phyloP scores from a whole-genome alignment of 805 yeast species.

The Scheffersomyces amazonensis region DNA sequence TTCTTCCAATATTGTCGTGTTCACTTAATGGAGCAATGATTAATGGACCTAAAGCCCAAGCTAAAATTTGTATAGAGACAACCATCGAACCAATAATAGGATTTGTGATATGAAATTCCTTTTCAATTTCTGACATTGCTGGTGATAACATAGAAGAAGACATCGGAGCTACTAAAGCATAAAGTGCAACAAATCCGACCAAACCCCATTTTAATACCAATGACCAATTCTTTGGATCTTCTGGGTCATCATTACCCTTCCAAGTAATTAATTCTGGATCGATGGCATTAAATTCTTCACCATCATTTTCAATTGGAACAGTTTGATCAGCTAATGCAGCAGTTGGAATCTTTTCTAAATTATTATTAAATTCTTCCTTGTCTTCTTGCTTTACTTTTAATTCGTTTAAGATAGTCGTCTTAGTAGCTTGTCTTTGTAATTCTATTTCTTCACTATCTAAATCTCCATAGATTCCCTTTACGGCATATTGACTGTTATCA shows the following conservation, averaged over 20 bases:
- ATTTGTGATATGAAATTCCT: slow-evolving; percentile 26
- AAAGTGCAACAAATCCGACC: slow-evolving; percentile 27
- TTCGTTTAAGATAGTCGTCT: slow-evolving; percentile 26
- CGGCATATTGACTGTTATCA: slow-evolving; percentile 13
- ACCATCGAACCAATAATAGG: slow-evolving; percentile 24
- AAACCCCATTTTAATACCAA: slow-evolving; percentile 16
- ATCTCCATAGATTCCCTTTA: slow-evolving; percentile 31
- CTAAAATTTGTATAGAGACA: slow-evolving; percentile 34
- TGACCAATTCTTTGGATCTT: slow-evolving; percentile 36
- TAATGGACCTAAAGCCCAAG: slow-evolving; percentile 41
- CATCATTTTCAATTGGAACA: slow-evolving; percentile 25
- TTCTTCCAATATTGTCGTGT: slow-evolving; percentile 33
- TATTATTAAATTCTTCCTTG: slow-evolving; percentile 7
- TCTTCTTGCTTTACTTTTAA: slow-evolving; percentile 16
- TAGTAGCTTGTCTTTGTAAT: slow-evolving; percentile 27
- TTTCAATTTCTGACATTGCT: slow-evolving; percentile 25
- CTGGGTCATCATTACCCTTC: slow-evolving; percentile 28
- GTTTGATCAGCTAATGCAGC: slow-evolving; percentile 16
- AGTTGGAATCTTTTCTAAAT: slow-evolving; percentile 7
- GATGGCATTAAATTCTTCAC: slow-evolving; percentile 26
- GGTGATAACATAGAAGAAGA: slow-evolving; percentile 40
- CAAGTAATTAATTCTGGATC: slow-evolving; percentile 40
- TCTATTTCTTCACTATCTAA: slow-evolving; percentile 26
- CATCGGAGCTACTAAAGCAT: slow-evolving; percentile 39
- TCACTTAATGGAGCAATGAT: slow-evolving; percentile 39